Conservation (phyloP, 768 basidiomycete genomes). For the Tulasnella sp. region DNA sequence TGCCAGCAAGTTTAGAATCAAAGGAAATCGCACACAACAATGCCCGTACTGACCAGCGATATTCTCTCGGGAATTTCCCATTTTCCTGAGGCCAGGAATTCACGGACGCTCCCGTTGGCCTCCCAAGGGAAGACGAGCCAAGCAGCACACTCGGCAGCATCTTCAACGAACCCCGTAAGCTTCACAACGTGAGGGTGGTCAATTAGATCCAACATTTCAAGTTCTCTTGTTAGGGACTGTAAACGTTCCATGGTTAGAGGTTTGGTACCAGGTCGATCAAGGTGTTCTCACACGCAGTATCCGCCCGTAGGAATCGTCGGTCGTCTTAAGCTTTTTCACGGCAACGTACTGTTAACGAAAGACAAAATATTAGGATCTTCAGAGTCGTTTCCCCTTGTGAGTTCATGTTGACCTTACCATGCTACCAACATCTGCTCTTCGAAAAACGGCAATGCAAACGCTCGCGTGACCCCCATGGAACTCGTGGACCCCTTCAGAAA, state of each 20-base stretch:
- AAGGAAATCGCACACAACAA: not conserved
- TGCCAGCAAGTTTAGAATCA: not conserved
- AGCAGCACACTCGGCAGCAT: not conserved
- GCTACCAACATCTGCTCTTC: not conserved
- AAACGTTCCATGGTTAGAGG: not conserved
- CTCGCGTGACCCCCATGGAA: not conserved
- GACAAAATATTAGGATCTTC: not conserved
- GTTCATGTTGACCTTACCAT: not conserved
- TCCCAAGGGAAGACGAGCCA: constrained; percentile 1
- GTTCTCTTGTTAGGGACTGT: not conserved
- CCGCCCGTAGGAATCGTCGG: not conserved
- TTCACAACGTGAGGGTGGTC: not conserved
- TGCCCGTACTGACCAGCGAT: not conserved
- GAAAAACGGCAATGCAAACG: not conserved
- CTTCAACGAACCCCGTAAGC: not conserved
- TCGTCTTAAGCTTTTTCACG: not conserved
- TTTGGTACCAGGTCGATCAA: not conserved
- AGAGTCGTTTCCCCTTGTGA: not conserved
- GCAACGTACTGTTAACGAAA: not conserved
- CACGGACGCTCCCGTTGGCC: not conserved
- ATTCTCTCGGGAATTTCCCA: not conserved
- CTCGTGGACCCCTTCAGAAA: not conserved
- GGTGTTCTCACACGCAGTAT: not conserved
- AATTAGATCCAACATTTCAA: not conserved
- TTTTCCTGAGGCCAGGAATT: not conserved